phyloP scores from a whole-genome alignment of 495 filamentous ascomycete genomes.

The Rhypophila decipiens region DNA sequence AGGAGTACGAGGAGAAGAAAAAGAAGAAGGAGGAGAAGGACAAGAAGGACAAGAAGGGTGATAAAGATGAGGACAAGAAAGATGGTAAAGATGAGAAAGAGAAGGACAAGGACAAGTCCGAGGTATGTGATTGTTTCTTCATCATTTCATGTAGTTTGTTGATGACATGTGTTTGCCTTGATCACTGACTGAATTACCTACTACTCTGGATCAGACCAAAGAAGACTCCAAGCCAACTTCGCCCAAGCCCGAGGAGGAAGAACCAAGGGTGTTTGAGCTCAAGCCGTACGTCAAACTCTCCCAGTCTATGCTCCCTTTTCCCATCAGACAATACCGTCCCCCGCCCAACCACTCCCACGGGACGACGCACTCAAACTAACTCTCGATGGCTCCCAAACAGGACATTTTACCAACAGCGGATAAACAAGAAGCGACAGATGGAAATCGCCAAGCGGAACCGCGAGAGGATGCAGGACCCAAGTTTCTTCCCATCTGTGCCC shows the following conservation, averaged over 20 bases:
- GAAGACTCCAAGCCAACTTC: constrained; percentile 25
- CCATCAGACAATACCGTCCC: too few species aligned
- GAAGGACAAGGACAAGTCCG: constrained; percentile 46
- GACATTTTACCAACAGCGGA: constrained; percentile 77
- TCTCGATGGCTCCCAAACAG: constrained; percentile 30
- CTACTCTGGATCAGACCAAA: constrained; percentile 11
- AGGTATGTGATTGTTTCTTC: constrained; percentile 13
- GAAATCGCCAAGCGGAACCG: constrained; percentile 78
- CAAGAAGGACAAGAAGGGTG: constrained; percentile 34
- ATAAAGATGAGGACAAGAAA: constrained; percentile 46
- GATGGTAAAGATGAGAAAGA: constrained; percentile 53
- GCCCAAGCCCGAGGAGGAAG: constrained; percentile 47
- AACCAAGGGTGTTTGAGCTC: constrained; percentile 76
- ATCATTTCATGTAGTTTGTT: not conserved
- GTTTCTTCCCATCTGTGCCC: constrained; percentile 78
- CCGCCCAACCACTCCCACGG: too few species aligned
- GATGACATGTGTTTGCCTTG: not conserved
- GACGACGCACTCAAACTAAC: not conserved
- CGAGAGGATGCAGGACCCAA: constrained; percentile 72
- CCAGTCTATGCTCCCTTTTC: too few species aligned
- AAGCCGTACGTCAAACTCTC: constrained; percentile 84
- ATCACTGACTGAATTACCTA: constrained; percentile 35
- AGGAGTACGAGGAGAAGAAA: constrained; percentile 71
- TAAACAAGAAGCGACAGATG: constrained; percentile 69
- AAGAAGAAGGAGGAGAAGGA: constrained; percentile 49